A percentile compares a stretch with the other conserved stretches of the same genome.
Conservation (phyloP, 2,329 filamentous ascomycete species). For the Alternaria incomplexa region DNA sequence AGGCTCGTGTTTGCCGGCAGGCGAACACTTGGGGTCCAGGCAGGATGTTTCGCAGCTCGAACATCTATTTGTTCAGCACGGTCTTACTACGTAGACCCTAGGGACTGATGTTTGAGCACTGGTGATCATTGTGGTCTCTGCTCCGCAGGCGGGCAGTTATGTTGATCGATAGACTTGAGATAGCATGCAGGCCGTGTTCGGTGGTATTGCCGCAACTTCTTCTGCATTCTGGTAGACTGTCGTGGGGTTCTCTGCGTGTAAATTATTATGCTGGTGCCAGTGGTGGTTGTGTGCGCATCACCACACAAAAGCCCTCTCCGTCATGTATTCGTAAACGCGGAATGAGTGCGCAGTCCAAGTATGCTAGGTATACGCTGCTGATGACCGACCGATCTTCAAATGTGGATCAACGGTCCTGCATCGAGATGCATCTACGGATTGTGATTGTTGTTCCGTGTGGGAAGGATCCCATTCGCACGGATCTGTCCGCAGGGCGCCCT, state of each 20-base stretch:
- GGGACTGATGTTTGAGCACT: not conserved
- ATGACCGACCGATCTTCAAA: not conserved
- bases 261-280: not conserved
- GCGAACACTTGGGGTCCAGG: not conserved
- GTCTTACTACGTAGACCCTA: not conserved
- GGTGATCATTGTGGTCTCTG: not conserved
- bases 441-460: not conserved
- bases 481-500: not conserved
- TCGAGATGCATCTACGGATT: not conserved
- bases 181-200: not conserved
- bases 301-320: not conserved
- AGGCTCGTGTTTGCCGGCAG: not conserved
- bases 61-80: not conserved
- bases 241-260: not conserved
- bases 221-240: not conserved
- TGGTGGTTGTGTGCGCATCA: not conserved
- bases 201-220: not conserved
- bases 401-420: not conserved
- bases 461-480: not conserved
- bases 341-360: not conserved
- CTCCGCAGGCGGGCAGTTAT: not conserved
- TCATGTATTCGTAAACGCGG: not conserved
- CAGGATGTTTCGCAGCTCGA: not conserved
- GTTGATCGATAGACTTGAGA: not conserved
- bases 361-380: not conserved